Evolutionary conservation across 768 basidiomycete species (phyloP).

Genomic region (Fistulinella prunicolor): DNA sequence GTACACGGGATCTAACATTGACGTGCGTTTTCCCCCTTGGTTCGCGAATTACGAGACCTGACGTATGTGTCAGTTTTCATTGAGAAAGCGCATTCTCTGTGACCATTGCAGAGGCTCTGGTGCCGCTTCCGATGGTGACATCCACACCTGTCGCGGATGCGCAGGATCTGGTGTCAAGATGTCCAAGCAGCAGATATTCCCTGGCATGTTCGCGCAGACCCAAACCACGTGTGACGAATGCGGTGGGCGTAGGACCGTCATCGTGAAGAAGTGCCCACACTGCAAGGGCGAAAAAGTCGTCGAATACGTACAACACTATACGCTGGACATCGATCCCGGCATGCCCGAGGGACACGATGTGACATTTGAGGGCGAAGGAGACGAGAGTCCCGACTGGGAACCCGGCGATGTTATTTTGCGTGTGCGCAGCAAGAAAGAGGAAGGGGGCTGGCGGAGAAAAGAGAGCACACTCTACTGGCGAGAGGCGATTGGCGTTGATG

Average conservation of each 20-base stretch:
- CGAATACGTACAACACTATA: constrained; percentile 77
- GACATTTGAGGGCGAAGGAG: constrained; percentile 93
- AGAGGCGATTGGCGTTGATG: constrained; percentile 87
- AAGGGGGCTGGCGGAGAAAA: constrained; percentile 84
- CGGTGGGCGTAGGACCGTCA: constrained; percentile 75
- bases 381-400: constrained; percentile 95
- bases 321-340: constrained; percentile 81
- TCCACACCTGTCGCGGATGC: constrained; percentile 84
- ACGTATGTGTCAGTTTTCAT: constrained; percentile 67
- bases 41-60: not conserved
- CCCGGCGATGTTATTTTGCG: constrained; percentile 89
- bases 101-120: constrained; percentile 97
- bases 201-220: constrained; percentile 91
- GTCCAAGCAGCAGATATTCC: constrained; percentile 89
- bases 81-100: constrained; percentile 89
- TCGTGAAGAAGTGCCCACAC: constrained; percentile 75
- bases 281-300: constrained; percentile 81
- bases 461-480: constrained; percentile 90
- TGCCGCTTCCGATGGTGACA: constrained; percentile 84
- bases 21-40: constrained; percentile 44
- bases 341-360: constrained; percentile 93
- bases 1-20: constrained; percentile 83
- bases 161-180: constrained; percentile 83
- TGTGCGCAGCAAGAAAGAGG: constrained; percentile 72
- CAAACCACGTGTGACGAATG: constrained; percentile 85